These are phyloP conservation scores for Madurella fahalii DNA, from an alignment of 2,329 filamentous ascomycete species.

Conservation along the genomic window DNA sequence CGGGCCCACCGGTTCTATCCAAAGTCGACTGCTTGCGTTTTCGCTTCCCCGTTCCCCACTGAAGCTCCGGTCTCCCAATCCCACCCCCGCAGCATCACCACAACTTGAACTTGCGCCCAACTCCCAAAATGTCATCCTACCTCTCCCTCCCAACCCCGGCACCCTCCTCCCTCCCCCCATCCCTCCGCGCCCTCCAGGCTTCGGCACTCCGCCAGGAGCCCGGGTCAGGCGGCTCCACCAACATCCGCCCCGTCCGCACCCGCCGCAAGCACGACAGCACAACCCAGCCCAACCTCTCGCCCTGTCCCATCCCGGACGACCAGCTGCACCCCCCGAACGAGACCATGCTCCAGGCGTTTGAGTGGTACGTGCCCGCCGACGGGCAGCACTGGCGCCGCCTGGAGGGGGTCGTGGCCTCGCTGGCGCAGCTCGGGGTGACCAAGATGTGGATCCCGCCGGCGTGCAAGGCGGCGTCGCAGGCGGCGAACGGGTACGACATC, in stretches of 20 bases:
- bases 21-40: too few relatives aligned
- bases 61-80: background rate
- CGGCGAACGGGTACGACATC: constrained; percentile 64
- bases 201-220: constrained; percentile 12
- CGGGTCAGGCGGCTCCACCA: constrained; percentile 16
- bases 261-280: constrained; percentile 6
- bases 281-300: constrained; percentile 12
- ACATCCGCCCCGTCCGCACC: constrained; percentile 18
- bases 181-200: constrained; percentile 7
- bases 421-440: constrained; percentile 58
- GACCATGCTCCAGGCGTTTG: constrained; percentile 64
- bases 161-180: constrained; percentile 7
- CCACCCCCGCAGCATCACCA: background rate
- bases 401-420: constrained; percentile 44
- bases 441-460: constrained; percentile 67
- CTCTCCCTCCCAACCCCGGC: background rate
- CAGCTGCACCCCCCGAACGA: constrained; percentile 33
- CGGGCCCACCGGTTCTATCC: too few relatives aligned
- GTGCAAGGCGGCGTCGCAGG: constrained; percentile 60
- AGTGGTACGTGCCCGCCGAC: constrained; percentile 66
- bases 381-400: constrained; percentile 59
- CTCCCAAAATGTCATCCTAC: background rate
- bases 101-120: background rate
- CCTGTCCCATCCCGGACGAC: constrained; percentile 3
- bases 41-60: too few relatives aligned